Evolutionary conservation across 2,329 filamentous ascomycete genomes (phyloP).

Genomic region (Trichoderma oligosporum): DNA sequence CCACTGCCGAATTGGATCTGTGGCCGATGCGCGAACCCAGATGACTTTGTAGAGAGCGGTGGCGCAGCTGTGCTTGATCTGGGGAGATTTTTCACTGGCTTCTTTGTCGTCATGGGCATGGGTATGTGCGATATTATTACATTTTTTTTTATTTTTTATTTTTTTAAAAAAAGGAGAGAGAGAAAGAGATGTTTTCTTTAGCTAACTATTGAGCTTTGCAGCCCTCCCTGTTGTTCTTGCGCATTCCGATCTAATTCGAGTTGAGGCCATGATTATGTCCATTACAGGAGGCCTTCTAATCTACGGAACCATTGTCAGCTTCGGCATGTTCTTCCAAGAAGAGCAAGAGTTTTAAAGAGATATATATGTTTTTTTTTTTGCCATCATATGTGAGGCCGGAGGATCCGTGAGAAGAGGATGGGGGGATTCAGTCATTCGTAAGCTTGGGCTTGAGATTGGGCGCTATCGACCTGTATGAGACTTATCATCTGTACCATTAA

Average conservation of each 20-base stretch:
- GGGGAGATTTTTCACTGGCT: constrained; percentile 89
- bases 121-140: constrained; percentile 55
- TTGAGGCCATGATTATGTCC: constrained; percentile 91
- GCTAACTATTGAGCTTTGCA: neutral
- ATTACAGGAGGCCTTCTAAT: constrained; percentile 89
- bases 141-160: neutral
- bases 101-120: constrained; percentile 95
- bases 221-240: constrained; percentile 85
- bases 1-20: constrained; percentile 97
- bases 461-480: constrained; percentile 5
- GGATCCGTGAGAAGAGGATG: neutral
- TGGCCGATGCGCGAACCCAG: constrained; percentile 78
- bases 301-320: constrained; percentile 97
- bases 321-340: constrained; percentile 97
- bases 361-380: neutral
- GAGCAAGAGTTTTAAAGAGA: constrained; percentile 80
- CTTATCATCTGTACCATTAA: constrained; percentile 14
- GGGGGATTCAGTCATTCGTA: neutral
- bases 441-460: constrained; percentile 7
- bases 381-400: neutral
- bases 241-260: constrained; percentile 76
- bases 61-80: constrained; percentile 86
- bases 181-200: neutral
- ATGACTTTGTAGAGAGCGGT: constrained; percentile 89
- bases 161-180: too few species aligned